Base-by-base conservation (phyloP, 2,329 filamentous ascomycete genomes). In the Achaetomium macrosporum region DNA sequence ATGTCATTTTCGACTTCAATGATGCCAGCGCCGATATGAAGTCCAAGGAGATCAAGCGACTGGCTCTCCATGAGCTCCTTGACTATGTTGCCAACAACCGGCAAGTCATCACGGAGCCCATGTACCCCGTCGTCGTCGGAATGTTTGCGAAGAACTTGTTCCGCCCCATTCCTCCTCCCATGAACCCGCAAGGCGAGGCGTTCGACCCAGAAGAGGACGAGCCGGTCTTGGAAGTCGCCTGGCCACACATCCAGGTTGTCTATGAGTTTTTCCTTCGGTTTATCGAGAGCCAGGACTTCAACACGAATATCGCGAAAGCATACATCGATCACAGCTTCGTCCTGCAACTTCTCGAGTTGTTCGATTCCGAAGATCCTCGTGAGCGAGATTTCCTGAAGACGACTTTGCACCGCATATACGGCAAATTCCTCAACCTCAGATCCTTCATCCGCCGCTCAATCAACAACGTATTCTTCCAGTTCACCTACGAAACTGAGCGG, bases 391-490 rank as follows among this genome's bases (percentile, higher is more conserved):
- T 99, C 69, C 76, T 99, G 61, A 99, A 99, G 78, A 99, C 93
- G 0, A 99, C 93, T 0, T 78, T 99, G 51, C 93, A 99, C 72
- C 84, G 93, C 57, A 99, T 99, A 68, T 99, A 99, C 68, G 93
- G 93, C 66, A 99, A 99, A 75, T 99, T 99, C 73, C 80, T 99
- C 64, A 99, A 99, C 69, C 78, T 99, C 58, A 86, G 93, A 56
- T 97, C 93, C 30, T 99, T 95, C 71, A 99, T 99, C 66, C 83
- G 93, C 66, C 84, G 93, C 64, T 99, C 93, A 52, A 99, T 99
- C 79, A 99, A 99, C 82, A 97, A 99, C 66, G 93, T 99, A 64
- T 99, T 99, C 75, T 99, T 99, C 79, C 93, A 99, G 68, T 99
- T 99, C 71, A 91, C 90, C 56, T 99, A 99, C 69, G 93, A 99